Percentiles rank a stretch among this genome's conserved stretches.
These are phyloP conservation scores for Melastoma candidum DNA, from an alignment of 441 rosid species.

Conservation along the genomic window DNA sequence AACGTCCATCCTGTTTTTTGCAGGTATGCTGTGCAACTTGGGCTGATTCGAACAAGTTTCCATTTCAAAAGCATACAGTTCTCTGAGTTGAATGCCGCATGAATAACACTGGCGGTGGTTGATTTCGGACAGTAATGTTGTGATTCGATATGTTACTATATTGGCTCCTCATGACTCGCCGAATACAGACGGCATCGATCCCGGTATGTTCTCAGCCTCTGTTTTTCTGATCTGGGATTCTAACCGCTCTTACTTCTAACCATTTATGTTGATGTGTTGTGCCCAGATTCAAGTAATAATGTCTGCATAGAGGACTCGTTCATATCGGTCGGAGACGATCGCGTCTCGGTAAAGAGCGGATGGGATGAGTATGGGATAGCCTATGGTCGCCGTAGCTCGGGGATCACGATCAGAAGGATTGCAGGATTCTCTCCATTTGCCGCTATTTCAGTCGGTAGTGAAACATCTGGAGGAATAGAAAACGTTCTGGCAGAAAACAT, in stretches of 20 bases:
- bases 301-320: conserved; percentile 93
- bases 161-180: conserved; percentile 86
- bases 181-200: conserved; percentile 94
- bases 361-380: conserved; percentile 93
- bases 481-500: conserved; percentile 71
- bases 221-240: too few relatives aligned
- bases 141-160: conserved; percentile 58
- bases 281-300: conserved; percentile 17
- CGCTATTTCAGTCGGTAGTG: conserved; percentile 88
- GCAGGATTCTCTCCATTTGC: conserved; percentile 83
- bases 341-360: conserved; percentile 79
- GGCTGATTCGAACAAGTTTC: too few relatives aligned
- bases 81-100: too few relatives aligned
- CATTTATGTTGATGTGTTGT: background rate
- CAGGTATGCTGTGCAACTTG: conserved; percentile 32
- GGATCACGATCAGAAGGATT: conserved; percentile 69
- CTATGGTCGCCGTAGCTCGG: conserved; percentile 68
- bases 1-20: conserved; percentile 92
- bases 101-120: too few relatives aligned
- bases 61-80: too few relatives aligned
- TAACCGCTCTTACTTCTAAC: too few relatives aligned
- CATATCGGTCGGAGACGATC: conserved; percentile 85
- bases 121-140: conserved; percentile 40
- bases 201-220: conserved; percentile 33
- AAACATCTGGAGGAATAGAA: conserved; percentile 82